These are phyloP conservation scores for Micractinium conductrix DNA, from an alignment of 139 green algal species.

Conservation along the genomic window DNA sequence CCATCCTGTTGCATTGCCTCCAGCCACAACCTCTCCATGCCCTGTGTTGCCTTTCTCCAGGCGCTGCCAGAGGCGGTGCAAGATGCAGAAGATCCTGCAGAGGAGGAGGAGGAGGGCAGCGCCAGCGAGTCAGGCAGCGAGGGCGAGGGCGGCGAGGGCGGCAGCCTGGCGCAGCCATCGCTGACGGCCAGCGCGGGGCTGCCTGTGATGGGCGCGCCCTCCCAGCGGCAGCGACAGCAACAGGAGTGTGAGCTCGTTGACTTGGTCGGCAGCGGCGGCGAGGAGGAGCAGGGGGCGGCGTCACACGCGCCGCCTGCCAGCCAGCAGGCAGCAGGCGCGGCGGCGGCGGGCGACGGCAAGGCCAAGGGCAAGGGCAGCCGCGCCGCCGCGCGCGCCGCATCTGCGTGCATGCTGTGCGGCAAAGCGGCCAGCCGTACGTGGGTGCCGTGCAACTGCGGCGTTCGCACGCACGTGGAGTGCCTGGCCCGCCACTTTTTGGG, in stretches of 20 bases:
- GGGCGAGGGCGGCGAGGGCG: not conserved
- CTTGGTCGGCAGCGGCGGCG: not conserved
- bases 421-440: constrained; percentile 46
- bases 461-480: constrained; percentile 59
- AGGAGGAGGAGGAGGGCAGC: not conserved
- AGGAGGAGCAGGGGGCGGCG: not conserved
- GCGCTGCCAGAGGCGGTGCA: constrained; percentile 49
- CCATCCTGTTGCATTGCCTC: too few species aligned
- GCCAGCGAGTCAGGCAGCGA: constrained; percentile 14
- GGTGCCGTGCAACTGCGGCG: constrained; percentile 43
- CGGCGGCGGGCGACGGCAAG: not conserved
- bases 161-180: not conserved
- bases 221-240: not conserved
- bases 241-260: too few species aligned
- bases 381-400: not conserved
- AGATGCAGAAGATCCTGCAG: constrained; percentile 32
- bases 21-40: too few species aligned
- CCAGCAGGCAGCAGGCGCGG: not conserved
- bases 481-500: constrained; percentile 57
- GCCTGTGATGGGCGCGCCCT: not conserved
- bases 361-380: not conserved
- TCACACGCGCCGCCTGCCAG: not conserved
- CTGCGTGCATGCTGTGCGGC: constrained; percentile 49
- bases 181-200: not conserved
- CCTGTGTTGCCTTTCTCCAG: constrained; percentile 32